Base-by-base conservation (phyloP, 2,329 filamentous ascomycete species). In the Dothidotthia symphoricarpi region DNA sequence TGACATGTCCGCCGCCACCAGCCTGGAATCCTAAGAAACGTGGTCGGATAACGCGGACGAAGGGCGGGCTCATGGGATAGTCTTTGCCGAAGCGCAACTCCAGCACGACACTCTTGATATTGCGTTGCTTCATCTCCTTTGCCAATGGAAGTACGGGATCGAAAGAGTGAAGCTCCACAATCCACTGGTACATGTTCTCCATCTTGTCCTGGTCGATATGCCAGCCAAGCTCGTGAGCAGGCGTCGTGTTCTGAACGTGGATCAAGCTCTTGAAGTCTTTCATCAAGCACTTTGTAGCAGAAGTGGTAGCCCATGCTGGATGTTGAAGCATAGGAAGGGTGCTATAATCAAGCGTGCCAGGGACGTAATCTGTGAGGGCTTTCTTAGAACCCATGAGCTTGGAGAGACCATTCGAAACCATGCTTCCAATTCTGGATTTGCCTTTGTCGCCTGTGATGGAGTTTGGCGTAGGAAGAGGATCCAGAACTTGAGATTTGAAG, bases 1-100 rank as follows among this genome's bases (percentile, higher is more conserved):
- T 95, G 43, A 96, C 83, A 61, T 95, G 87, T 0, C 89, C 89
- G 16, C 90, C 90, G 14, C 89, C 90, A 4, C 88, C 88, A 4
- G 72, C 53, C 16, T 71, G 61, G 57, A 91, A 91, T 2, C 80
- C 74, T 14, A 91, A 63, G 63, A 95, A 91, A 4, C 84, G 82
- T 1, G 90, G 90, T 5, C 85, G 80, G 36, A 95, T 77, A 12
- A 95, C 81, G 6, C 90, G 83, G 17, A 95, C 80, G 57, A 95
- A 95, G 0, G 90, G 90, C 3, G 90, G 90, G 1, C 80, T 76
- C 57, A 85, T 79, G 0, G 90, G 90, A 49, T 82, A 95, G 32
- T 84, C 76, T 11, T 78, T 74, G 2, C 86, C 82, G 55, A 95
- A 95, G 2, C 88, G 85, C 28, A 95, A 70, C 66, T 95, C 90